phyloP scores from a whole-genome alignment of 2,329 filamentous ascomycete genomes.

The Verticillium tricorpus region DNA sequence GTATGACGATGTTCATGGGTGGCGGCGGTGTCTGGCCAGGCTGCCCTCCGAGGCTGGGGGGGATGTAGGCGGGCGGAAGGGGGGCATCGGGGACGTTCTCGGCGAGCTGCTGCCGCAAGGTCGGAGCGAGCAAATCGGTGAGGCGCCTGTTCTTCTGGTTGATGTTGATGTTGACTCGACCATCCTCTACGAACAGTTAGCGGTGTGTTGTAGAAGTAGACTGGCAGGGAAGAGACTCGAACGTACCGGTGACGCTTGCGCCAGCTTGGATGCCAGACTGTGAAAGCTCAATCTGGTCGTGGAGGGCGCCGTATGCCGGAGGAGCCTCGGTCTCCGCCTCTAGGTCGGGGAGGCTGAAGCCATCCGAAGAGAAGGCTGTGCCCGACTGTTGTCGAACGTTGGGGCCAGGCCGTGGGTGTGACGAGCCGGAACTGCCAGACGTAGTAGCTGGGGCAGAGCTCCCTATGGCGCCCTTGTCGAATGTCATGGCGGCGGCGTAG shows the following conservation, averaged over 20 bases:
- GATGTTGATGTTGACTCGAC: slow-evolving; percentile 76
- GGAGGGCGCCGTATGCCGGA: slow-evolving; percentile 55
- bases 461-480: slow-evolving; percentile 5
- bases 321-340: slow-evolving; percentile 37
- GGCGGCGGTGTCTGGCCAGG: slow-evolving; percentile 54
- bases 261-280: slow-evolving; percentile 60
- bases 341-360: slow-evolving; percentile 35
- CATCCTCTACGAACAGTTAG: slow-evolving; percentile 51
- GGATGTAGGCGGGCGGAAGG: slow-evolving; percentile 66
- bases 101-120: slow-evolving; percentile 52
- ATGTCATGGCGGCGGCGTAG: slow-evolving; percentile 8
- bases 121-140: slow-evolving; percentile 62
- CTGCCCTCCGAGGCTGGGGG: slow-evolving; percentile 64
- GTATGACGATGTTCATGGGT: slow-evolving; percentile 65
- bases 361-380: slow-evolving; percentile 30
- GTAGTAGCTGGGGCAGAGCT: background rate
- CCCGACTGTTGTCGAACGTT: slow-evolving; percentile 18
- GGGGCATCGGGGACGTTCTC: slow-evolving; percentile 36
- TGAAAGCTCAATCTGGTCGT: slow-evolving; percentile 53
- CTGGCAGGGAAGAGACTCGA: background rate
- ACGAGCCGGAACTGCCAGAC: background rate
- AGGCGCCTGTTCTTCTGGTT: slow-evolving; percentile 60
- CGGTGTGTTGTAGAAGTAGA: slow-evolving; percentile 2
- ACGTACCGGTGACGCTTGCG: slow-evolving; percentile 50
- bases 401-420: slow-evolving; percentile 3